A percentile compares a stretch with the other conserved stretches of the same genome.
These are phyloP conservation scores for Pythium chondricola DNA, from an alignment of 352 stramenopile genomes.

Conservation along the genomic window DNA sequence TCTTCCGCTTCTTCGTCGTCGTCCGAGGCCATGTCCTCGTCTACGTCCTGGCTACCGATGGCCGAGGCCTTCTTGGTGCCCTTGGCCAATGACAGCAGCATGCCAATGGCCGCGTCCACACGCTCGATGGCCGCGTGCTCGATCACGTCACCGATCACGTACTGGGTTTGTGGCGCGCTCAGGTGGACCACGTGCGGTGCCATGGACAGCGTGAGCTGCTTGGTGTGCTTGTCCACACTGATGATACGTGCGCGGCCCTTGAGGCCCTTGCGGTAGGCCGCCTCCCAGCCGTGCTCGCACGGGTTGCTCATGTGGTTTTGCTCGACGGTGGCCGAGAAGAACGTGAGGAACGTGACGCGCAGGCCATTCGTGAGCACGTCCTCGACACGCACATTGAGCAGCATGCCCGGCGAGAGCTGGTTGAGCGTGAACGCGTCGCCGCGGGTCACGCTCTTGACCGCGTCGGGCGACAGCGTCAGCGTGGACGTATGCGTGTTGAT, in stretches of 20 bases:
- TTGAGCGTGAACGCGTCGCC: slow-evolving; percentile 83
- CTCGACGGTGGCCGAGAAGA: slow-evolving; percentile 84
- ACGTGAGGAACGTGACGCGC: slow-evolving; percentile 84
- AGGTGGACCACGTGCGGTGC: slow-evolving; percentile 84
- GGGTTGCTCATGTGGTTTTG: slow-evolving; percentile 87
- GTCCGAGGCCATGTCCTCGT: slow-evolving; percentile 50
- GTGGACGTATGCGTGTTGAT: slow-evolving; percentile 81
- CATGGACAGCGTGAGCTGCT: slow-evolving; percentile 81
- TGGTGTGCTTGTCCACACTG: slow-evolving; percentile 63
- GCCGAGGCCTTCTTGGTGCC: slow-evolving; percentile 25
- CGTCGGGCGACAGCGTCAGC: slow-evolving; percentile 55
- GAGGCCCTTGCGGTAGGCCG: slow-evolving; percentile 71
- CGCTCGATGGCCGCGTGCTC: slow-evolving; percentile 66
- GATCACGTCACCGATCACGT: slow-evolving; percentile 69
- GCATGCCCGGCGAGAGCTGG: slow-evolving; percentile 88
- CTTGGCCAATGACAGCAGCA: slow-evolving; percentile 67
- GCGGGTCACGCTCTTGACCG: slow-evolving; percentile 75
- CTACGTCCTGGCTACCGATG: slow-evolving; percentile 21
- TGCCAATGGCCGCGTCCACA: slow-evolving; percentile 80
- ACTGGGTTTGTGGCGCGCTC: slow-evolving; percentile 41
- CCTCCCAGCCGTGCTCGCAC: slow-evolving; percentile 66
- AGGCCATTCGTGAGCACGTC: slow-evolving; percentile 83
- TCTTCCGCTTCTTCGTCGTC: slow-evolving; percentile 20
- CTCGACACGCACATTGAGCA: slow-evolving; percentile 91
- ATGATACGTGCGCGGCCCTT: slow-evolving; percentile 85